Conservation (phyloP, 495 filamentous ascomycete species). For the Lasiosphaeria miniovina region DNA sequence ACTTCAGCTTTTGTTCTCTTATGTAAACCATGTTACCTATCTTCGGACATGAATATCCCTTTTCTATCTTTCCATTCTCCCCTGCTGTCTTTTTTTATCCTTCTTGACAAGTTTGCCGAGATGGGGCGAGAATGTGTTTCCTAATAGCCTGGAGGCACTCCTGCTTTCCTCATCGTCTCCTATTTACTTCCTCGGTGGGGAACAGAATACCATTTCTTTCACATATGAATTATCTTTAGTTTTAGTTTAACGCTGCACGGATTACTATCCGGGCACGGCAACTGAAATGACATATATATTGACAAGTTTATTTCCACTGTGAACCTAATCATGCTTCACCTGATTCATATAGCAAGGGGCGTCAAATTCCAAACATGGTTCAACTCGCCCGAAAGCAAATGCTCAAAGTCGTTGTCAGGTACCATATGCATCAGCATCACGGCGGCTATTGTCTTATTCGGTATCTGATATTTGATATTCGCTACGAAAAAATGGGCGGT, state of each 20-base stretch:
- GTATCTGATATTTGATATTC: no score
- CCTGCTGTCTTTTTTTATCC: conserved; percentile 4
- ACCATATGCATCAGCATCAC: no score
- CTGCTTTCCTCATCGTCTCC: background rate
- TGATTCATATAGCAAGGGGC: no score
- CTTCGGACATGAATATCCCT: conserved; percentile 23
- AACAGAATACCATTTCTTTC: background rate
- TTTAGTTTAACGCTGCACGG: background rate
- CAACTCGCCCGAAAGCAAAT: no score
- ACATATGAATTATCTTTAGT: background rate
- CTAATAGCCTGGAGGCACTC: background rate
- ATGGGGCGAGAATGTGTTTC: background rate
- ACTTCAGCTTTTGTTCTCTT: conserved; percentile 11
- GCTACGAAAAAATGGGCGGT: no score
- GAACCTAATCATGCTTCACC: no score
- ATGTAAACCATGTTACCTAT: conserved; percentile 25
- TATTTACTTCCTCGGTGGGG: background rate
- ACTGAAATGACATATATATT: no score
- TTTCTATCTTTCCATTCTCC: conserved; percentile 7
- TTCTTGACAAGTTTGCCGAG: conserved; percentile 14
- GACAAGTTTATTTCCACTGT: no score
- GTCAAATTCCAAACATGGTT: no score
- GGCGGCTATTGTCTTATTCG: no score
- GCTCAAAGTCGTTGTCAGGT: no score
- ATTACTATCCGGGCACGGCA: background rate